Evolutionary conservation across 179 eudicot species (phyloP).

Genomic region (Pouteria campechiana): DNA sequence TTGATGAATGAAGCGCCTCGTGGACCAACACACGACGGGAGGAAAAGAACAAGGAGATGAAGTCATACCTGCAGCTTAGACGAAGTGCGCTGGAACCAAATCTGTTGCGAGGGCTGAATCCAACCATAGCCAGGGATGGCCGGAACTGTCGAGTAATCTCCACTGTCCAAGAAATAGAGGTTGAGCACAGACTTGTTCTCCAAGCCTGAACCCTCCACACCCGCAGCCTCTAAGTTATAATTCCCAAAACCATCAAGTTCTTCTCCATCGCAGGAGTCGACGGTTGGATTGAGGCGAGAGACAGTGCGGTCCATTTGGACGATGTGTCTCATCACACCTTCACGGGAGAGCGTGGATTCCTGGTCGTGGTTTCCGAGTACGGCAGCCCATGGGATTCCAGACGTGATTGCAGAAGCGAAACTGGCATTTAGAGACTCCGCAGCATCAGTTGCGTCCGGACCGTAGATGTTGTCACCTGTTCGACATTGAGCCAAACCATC

Average conservation of each 20-base stretch:
- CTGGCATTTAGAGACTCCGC: constrained; percentile 65
- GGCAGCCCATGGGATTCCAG: constrained; percentile 91
- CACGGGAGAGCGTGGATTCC: constrained; percentile 61
- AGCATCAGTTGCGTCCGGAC: constrained; percentile 56
- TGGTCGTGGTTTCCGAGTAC: constrained; percentile 95
- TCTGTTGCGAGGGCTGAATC: constrained; percentile 89
- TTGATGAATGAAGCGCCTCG: too few relatives aligned
- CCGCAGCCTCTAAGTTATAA: constrained; percentile 74
- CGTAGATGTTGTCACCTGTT: constrained; percentile 83
- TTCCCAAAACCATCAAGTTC: constrained; percentile 86
- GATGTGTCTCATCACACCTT: constrained; percentile 74
- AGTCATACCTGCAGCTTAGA: constrained; percentile 47
- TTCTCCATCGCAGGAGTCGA: too few relatives aligned
- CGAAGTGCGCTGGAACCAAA: constrained; percentile 72
- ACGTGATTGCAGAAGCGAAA: constrained; percentile 56
- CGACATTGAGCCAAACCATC: background rate
- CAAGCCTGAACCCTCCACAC: constrained; percentile 50
- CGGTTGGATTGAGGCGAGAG: constrained; percentile 62
- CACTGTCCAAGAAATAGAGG: constrained; percentile 84
- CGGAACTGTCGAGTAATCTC: constrained; percentile 80
- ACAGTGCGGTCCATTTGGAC: constrained; percentile 61
- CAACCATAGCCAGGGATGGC: constrained; percentile 70
- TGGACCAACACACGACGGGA: too few relatives aligned
- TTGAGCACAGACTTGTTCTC: constrained; percentile 74
- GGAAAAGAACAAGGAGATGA: background rate